Conservation (phyloP, 176 grass and related monocot genomes). For the Eragrostis nindensis region DNA sequence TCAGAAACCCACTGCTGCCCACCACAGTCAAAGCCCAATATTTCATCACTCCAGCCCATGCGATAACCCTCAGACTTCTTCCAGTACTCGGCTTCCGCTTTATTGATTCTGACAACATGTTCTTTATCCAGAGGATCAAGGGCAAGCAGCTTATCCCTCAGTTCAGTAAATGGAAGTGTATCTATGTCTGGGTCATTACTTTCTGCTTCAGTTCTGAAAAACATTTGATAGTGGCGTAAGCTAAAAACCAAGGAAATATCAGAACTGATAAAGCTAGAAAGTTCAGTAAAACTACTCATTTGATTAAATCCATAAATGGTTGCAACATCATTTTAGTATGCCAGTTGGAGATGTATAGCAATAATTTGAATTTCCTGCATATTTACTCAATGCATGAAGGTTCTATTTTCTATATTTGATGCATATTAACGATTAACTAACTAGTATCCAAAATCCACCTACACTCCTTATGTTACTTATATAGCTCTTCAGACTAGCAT, state of each 20-base stretch:
- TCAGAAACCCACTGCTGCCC: constrained; percentile 95
- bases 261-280: constrained; percentile 38
- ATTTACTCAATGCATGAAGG: constrained; percentile 17
- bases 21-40: constrained; percentile 97
- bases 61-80: constrained; percentile 94
- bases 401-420: neutral
- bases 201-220: constrained; percentile 78
- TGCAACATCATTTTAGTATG: constrained; percentile 26
- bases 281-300: neutral
- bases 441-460: neutral
- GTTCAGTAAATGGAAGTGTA: constrained; percentile 78
- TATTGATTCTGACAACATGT: constrained; percentile 85
- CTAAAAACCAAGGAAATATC: constrained; percentile 32
- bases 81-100: constrained; percentile 96
- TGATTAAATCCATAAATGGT: constrained; percentile 13
- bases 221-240: constrained; percentile 52
- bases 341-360: constrained; percentile 1
- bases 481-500: neutral
- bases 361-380: neutral
- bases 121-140: constrained; percentile 84
- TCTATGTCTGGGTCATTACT: constrained; percentile 67
- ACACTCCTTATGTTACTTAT: neutral
- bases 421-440: neutral
- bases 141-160: constrained; percentile 88
- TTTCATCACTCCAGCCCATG: constrained; percentile 96